Evolutionary conservation across 23 red algal species (phyloP).

Genomic region (Porphyridium purpureum): DNA sequence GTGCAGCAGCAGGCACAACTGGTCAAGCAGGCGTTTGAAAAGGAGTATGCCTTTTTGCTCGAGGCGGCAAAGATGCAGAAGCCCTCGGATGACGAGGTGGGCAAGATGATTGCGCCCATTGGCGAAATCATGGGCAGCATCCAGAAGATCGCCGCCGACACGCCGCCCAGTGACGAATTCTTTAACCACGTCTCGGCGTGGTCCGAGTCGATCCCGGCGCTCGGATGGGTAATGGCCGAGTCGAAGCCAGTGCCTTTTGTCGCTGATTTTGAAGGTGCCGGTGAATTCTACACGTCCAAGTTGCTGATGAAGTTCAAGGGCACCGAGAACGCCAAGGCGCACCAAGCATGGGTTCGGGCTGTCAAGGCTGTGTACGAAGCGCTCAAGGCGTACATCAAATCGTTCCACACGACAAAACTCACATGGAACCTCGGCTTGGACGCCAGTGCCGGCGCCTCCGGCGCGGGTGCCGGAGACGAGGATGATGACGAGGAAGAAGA

Average conservation of each 20-base stretch:
- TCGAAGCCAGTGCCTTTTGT: constrained; percentile 39
- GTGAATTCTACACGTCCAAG: constrained; percentile 42
- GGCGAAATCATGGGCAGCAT: constrained; percentile 38
- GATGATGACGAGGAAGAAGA: constrained; percentile 7
- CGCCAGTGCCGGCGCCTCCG: too few relatives aligned
- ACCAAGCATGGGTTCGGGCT: constrained; percentile 31
- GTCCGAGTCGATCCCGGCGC: constrained; percentile 32
- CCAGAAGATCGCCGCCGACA: constrained; percentile 3
- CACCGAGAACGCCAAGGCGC: constrained; percentile 16
- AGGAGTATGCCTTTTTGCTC: constrained; percentile 24
- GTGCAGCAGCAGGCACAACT: constrained; percentile 18
- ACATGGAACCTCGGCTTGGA: constrained; percentile 31
- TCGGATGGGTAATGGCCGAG: constrained; percentile 68
- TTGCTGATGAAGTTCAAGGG: constrained; percentile 48
- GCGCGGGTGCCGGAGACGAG: background rate
- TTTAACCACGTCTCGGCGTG: constrained; percentile 41
- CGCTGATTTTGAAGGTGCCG: constrained; percentile 30
- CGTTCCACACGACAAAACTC: constrained; percentile 40
- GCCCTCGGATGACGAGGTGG: constrained; percentile 18
- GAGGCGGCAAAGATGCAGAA: constrained; percentile 39
- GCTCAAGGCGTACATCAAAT: constrained; percentile 53
- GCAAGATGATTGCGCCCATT: constrained; percentile 27
- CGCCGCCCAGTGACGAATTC: constrained; percentile 11
- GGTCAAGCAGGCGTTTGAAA: constrained; percentile 31
- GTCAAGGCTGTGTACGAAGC: constrained; percentile 20